Percentiles rank a stretch among this genome's conserved stretches.
These are phyloP conservation scores for Fusarium cyanostomum DNA, from an alignment of 2,329 filamentous ascomycete species.

Conservation along the genomic window DNA sequence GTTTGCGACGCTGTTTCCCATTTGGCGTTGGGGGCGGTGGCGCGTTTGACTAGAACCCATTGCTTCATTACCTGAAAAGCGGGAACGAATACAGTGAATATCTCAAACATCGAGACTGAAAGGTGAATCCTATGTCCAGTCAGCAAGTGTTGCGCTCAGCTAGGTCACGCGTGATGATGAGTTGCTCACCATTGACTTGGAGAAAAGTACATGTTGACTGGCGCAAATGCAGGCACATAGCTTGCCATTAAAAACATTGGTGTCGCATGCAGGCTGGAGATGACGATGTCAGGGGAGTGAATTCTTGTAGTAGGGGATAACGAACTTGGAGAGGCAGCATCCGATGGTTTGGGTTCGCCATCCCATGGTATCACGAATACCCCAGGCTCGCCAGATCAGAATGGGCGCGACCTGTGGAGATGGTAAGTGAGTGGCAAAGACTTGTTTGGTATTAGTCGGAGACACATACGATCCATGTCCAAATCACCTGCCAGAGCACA, in stretches of 20 bases:
- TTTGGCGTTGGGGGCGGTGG: slow-evolving; percentile 15
- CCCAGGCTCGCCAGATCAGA: slow-evolving; percentile 67
- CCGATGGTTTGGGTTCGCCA: slow-evolving; percentile 70
- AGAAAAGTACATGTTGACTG: slow-evolving; percentile 62
- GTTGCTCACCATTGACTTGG: slow-evolving; percentile 69
- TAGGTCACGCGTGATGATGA: slow-evolving; percentile 60
- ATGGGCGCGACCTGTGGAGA: slow-evolving; percentile 55
- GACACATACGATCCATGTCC: slow-evolving; percentile 62
- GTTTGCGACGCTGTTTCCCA: slow-evolving; percentile 22
- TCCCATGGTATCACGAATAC: slow-evolving; percentile 70
- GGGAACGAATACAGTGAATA: slow-evolving; percentile 70
- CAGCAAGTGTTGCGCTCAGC: not conserved
- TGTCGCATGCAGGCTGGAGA: slow-evolving; percentile 64
- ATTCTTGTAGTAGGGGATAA: not conserved
- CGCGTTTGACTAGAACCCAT: slow-evolving; percentile 49
- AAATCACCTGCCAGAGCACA: slow-evolving; percentile 68
- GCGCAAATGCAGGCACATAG: slow-evolving; percentile 58
- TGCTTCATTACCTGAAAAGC: slow-evolving; percentile 64
- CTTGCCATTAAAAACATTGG: slow-evolving; percentile 72
- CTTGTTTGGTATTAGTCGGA: no score
- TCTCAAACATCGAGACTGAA: slow-evolving; percentile 68
- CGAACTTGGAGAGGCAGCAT: slow-evolving; percentile 56
- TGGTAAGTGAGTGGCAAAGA: not conserved
- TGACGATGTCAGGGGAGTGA: slow-evolving; percentile 2
- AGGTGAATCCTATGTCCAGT: slow-evolving; percentile 49